phyloP scores from a whole-genome alignment of 306 rosid species.

The Glycyrrhiza uralensis region DNA sequence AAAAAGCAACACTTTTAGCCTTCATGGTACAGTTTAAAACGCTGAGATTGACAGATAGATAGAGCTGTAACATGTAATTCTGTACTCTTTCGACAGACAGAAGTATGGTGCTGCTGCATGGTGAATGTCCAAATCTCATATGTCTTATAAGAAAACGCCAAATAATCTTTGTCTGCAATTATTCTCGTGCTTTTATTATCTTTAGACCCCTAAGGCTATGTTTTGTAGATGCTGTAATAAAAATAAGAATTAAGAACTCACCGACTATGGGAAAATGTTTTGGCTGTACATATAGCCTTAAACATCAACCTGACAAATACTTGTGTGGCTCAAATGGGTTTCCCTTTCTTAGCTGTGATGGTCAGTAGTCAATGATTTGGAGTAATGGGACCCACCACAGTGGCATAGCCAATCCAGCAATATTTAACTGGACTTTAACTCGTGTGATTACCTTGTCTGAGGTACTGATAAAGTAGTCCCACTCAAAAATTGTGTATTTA shows the following conservation, averaged over 20 bases:
- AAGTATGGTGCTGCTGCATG: slow-evolving; percentile 31
- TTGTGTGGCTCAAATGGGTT: slow-evolving; percentile 32
- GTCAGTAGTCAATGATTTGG: slow-evolving; percentile 22
- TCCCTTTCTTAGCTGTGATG: slow-evolving; percentile 5
- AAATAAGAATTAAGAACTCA: too few relatives aligned
- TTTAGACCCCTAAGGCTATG: slow-evolving; percentile 22
- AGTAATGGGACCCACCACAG: slow-evolving; percentile 22
- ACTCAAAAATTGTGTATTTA: slow-evolving; percentile 41
- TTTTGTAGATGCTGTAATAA: slow-evolving; percentile 20
- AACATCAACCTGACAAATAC: slow-evolving; percentile 25
- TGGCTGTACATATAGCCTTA: slow-evolving; percentile 21
- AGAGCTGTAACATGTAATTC: slow-evolving; percentile 31
- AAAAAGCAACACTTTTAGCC: slow-evolving; percentile 16
- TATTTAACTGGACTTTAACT: slow-evolving; percentile 19
- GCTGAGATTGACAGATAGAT: slow-evolving; percentile 16
- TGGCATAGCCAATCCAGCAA: slow-evolving; percentile 2
- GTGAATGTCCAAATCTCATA: slow-evolving; percentile 41
- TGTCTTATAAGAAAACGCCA: slow-evolving; percentile 33
- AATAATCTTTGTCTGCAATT: slow-evolving; percentile 42
- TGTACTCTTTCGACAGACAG: slow-evolving; percentile 50
- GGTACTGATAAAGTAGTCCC: slow-evolving; percentile 31
- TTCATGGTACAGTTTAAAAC: slow-evolving; percentile 1
- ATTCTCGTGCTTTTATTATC: slow-evolving; percentile 36
- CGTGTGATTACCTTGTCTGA: slow-evolving; percentile 24
- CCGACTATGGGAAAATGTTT: slow-evolving; percentile 31